These are phyloP conservation scores for Gomphus sp. DNA, from an alignment of 1,284 basidiomycete genomes.

Conservation along the genomic window DNA sequence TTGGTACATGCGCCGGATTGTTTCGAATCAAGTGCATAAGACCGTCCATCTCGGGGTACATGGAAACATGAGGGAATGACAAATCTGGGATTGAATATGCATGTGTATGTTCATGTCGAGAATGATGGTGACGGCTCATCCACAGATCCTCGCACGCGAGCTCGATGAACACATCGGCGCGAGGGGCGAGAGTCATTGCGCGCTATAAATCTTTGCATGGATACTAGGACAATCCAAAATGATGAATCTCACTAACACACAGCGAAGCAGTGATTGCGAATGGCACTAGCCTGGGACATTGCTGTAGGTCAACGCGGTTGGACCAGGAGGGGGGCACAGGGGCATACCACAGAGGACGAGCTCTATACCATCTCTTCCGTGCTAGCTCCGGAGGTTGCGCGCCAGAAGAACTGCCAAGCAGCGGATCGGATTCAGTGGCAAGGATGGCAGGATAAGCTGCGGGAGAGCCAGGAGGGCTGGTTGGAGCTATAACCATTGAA, in stretches of 20 bases:
- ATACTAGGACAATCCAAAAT: neutral
- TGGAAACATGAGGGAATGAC: constrained; percentile 13
- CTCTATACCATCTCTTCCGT: constrained; percentile 59
- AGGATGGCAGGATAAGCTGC: neutral
- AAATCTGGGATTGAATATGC: constrained; percentile 1
- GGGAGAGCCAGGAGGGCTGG: neutral
- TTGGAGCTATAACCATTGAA: neutral
- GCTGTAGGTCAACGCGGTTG: neutral
- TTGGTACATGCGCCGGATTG: constrained; percentile 9
- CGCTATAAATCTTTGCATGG: constrained; percentile 34
- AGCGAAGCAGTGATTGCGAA: constrained; percentile 59
- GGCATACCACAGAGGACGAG: constrained; percentile 50
- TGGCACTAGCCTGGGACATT: constrained; percentile 53
- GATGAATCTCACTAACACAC: constrained; percentile 35
- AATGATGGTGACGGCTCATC: constrained; percentile 24
- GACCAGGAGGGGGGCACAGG: neutral
- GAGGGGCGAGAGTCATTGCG: constrained; percentile 69
- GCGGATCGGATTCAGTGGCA: constrained; percentile 22
- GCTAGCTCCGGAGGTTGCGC: neutral
- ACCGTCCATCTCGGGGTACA: constrained; percentile 26
- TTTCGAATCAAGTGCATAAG: constrained; percentile 7
- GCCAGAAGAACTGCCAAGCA: constrained; percentile 18
- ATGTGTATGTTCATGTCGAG: neutral
- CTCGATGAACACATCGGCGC: constrained; percentile 71
- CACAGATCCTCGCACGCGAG: constrained; percentile 56